Conservation (phyloP, 2,329 filamentous ascomycete species). For the Colletotrichum echinochloae region DNA sequence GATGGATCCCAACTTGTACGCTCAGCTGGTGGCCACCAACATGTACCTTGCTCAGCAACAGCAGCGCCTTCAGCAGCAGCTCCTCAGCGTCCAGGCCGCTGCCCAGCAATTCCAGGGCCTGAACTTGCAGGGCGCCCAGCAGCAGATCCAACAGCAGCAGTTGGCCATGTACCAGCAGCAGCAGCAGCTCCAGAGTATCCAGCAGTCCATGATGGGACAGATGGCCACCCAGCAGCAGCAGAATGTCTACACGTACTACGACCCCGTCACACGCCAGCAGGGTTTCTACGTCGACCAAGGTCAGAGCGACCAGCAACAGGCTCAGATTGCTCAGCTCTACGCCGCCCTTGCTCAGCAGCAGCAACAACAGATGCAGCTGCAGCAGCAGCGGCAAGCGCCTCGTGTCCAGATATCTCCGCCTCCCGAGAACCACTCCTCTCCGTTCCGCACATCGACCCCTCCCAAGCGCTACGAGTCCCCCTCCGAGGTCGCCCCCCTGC, state of each 20-base stretch:
- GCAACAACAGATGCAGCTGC: constrained; percentile 58
- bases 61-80: constrained; percentile 93
- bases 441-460: constrained; percentile 73
- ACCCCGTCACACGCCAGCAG: constrained; percentile 87
- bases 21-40: constrained; percentile 91
- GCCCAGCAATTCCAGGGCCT: constrained; percentile 86
- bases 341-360: constrained; percentile 46
- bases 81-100: constrained; percentile 84
- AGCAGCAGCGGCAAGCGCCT: constrained; percentile 70
- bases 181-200: constrained; percentile 55
- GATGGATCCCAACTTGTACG: constrained; percentile 88
- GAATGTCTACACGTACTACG: constrained; percentile 85
- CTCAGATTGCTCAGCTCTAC: constrained; percentile 46
- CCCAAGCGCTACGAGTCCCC: constrained; percentile 77
- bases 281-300: constrained; percentile 81
- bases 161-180: constrained; percentile 59
- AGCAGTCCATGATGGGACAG: constrained; percentile 56
- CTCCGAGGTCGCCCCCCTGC: constrained; percentile 76
- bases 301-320: constrained; percentile 62
- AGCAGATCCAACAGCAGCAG: constrained; percentile 61
- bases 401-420: constrained; percentile 87
- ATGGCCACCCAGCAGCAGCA: constrained; percentile 69
- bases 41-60: constrained; percentile 94
- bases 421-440: constrained; percentile 65
- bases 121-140: constrained; percentile 69